A percentile compares a stretch with the other conserved stretches of the same genome.
These are phyloP conservation scores for Nepenthes gracilis DNA, from an alignment of 148 eudicot species.

Conservation along the genomic window DNA sequence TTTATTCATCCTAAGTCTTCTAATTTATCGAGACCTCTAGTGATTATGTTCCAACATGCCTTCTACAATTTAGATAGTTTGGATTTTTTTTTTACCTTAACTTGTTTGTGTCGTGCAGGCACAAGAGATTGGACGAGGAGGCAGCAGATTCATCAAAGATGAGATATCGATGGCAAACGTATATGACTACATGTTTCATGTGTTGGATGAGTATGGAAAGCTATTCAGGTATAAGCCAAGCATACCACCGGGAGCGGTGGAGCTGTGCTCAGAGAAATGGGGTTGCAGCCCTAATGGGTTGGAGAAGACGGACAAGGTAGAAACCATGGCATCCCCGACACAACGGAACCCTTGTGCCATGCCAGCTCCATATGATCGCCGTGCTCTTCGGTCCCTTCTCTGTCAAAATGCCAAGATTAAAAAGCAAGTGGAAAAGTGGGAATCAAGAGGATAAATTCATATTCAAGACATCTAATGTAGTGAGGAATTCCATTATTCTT, in stretches of 20 bases:
- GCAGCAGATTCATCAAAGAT: slow-evolving; percentile 35
- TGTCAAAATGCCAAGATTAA: slow-evolving; percentile 23
- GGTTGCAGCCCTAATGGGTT: slow-evolving; percentile 36
- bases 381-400: slow-evolving; percentile 13
- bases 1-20: no score
- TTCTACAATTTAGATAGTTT: neutral
- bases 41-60: neutral
- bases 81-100: neutral
- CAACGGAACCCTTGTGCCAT: slow-evolving; percentile 34
- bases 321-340: slow-evolving; percentile 31
- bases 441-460: slow-evolving; percentile 3
- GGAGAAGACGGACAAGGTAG: slow-evolving; percentile 21
- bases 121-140: slow-evolving; percentile 40
- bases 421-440: slow-evolving; percentile 34
- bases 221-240: slow-evolving; percentile 43
- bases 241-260: slow-evolving; percentile 31
- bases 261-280: slow-evolving; percentile 41
- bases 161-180: slow-evolving; percentile 35
- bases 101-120: slow-evolving; percentile 20
- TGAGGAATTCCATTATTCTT: no score
- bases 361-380: slow-evolving; percentile 25
- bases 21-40: no score
- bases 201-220: slow-evolving; percentile 42
- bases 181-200: slow-evolving; percentile 63
- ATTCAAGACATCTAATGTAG: neutral